These are phyloP conservation scores for Boletus reticuloceps DNA, from an alignment of 768 basidiomycete species.

Conservation along the genomic window DNA sequence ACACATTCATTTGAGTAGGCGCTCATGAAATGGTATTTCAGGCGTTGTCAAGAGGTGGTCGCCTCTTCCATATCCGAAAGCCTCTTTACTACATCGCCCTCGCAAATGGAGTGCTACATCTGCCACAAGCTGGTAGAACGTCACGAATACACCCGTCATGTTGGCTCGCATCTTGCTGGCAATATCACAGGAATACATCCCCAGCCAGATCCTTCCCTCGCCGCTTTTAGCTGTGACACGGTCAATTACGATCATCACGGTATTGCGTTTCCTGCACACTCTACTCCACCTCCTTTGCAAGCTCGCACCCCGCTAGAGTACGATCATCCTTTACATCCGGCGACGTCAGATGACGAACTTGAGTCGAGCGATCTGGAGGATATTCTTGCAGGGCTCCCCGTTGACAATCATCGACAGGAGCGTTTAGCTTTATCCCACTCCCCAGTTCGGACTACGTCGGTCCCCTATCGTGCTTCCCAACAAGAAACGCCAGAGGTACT, in stretches of 20 bases:
- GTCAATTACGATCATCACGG: not conserved
- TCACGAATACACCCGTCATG: slow-evolving; percentile 13
- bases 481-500: not conserved
- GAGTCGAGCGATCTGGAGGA: not conserved
- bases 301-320: not conserved
- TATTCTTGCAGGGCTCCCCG: not conserved
- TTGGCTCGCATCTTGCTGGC: slow-evolving; percentile 2
- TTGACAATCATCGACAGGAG: not conserved
- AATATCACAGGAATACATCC: not conserved
- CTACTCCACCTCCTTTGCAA: not conserved
- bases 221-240: not conserved
- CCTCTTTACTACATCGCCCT: not conserved
- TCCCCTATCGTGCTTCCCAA: not conserved
- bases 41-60: not conserved
- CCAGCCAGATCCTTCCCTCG: not conserved
- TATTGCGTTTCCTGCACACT: not conserved
- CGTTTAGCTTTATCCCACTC: not conserved
- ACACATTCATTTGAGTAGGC: not conserved
- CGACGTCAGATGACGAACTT: not conserved
- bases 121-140: slow-evolving; percentile 11
- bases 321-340: not conserved
- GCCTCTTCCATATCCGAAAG: not conserved
- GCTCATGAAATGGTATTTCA: not conserved
- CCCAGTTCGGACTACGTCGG: not conserved
- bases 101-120: slow-evolving; percentile 16